phyloP scores from a whole-genome alignment of 345 rosid species.

The Eucalyptus decipiens region DNA sequence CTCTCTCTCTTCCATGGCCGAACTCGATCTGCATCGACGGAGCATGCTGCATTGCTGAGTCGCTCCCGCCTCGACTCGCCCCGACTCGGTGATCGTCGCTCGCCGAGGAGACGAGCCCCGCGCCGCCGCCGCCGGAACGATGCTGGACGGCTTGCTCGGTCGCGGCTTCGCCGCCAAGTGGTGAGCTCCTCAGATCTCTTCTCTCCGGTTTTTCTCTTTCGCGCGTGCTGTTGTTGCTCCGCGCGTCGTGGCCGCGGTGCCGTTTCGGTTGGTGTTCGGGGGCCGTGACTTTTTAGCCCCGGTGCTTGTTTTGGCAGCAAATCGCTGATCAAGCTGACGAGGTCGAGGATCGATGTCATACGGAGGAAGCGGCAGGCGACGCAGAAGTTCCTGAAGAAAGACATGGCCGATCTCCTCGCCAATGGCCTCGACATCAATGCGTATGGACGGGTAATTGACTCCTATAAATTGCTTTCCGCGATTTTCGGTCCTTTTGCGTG shows the following conservation, averaged over 20 bases:
- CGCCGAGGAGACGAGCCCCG: neutral
- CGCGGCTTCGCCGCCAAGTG: conserved; percentile 74
- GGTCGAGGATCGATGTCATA: conserved; percentile 80
- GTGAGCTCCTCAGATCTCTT: conserved; percentile 16
- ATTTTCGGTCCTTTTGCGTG: neutral
- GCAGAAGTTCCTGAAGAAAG: conserved; percentile 73
- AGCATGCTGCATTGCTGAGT: neutral
- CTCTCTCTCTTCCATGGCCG: neutral
- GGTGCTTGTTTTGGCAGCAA: conserved; percentile 33
- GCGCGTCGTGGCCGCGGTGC: neutral
- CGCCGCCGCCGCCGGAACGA: conserved; percentile 10
- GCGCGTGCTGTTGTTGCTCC: neutral
- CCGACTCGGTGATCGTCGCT: neutral
- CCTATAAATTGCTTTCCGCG: neutral
- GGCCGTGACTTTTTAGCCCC: neutral
- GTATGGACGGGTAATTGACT: conserved; percentile 46
- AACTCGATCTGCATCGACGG: neutral
- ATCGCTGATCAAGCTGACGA: conserved; percentile 62
- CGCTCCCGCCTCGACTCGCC: neutral
- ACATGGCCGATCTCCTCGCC: conserved; percentile 76
- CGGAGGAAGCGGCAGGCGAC: conserved; percentile 80
- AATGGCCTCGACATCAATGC: conserved; percentile 84
- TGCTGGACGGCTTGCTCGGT: conserved; percentile 80
- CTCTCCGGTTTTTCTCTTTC: neutral
- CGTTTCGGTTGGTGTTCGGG: neutral